Evolutionary conservation across 495 filamentous ascomycete genomes (phyloP).

Genomic region (Trichoderma reesei): DNA sequence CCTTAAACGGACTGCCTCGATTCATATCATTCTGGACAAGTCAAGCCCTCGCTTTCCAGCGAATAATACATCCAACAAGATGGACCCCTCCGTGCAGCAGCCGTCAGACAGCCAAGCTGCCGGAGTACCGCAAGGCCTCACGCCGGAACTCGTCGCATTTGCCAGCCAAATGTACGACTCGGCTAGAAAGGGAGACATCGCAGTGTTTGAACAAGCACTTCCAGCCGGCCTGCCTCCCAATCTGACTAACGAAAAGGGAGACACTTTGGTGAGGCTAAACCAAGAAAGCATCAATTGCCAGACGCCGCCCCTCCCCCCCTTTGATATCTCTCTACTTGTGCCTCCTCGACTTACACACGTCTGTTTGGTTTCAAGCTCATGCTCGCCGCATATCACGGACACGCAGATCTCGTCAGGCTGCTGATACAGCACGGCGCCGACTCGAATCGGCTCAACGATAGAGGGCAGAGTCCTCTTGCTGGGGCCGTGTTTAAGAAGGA

Average conservation of each 20-base stretch:
- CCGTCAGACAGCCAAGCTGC: neutral
- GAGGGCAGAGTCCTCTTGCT: conserved; percentile 43
- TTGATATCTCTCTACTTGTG: neutral
- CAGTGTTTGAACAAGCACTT: conserved; percentile 40
- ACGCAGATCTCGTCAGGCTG: conserved; percentile 38
- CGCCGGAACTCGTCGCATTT: conserved; percentile 43
- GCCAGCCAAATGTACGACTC: conserved; percentile 42
- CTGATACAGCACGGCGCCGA: conserved; percentile 42
- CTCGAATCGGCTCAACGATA: conserved; percentile 43
- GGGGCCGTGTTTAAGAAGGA: conserved; percentile 49
- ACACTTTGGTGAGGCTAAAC: conserved; percentile 35
- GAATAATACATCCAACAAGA: neutral
- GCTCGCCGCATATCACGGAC: conserved; percentile 47
- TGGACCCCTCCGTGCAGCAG: neutral
- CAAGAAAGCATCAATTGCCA: neutral
- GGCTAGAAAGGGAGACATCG: conserved; percentile 37
- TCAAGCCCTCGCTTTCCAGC: neutral
- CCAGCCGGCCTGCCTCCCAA: conserved; percentile 42
- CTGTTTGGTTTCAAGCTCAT: conserved; percentile 33
- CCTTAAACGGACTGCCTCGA: too few species aligned
- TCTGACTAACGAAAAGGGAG: conserved; percentile 47
- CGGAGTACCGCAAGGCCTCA: conserved; percentile 17
- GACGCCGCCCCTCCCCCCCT: neutral
- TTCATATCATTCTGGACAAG: neutral
- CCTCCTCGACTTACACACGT: neutral